Conservation (phyloP, 2,329 filamentous ascomycete species). For the Calonectria naviculata region DNA sequence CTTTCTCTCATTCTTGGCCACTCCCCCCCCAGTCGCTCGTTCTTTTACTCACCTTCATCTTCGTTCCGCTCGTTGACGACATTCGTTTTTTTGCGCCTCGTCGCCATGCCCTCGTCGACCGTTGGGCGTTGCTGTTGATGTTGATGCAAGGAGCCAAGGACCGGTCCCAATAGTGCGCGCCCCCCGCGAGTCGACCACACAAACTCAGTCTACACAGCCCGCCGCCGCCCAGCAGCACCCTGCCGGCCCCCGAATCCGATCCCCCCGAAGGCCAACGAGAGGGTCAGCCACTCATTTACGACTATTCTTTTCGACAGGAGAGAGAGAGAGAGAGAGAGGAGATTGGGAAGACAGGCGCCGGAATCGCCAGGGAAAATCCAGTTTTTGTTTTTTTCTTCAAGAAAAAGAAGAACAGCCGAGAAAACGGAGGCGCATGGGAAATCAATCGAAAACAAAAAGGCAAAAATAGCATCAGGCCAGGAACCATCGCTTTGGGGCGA, state of each 20-base stretch:
- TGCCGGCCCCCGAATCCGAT: constrained; percentile 28
- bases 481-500: not conserved
- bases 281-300: constrained; percentile 28
- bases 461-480: not conserved
- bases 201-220: constrained; percentile 27
- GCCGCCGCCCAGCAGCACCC: constrained; percentile 25
- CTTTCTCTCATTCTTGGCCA: constrained; percentile 10
- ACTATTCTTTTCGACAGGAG: constrained; percentile 4
- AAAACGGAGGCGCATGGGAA: not conserved
- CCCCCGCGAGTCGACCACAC: constrained; percentile 19
- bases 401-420: not conserved
- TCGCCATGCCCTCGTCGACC: constrained; percentile 43
- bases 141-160: constrained; percentile 25
- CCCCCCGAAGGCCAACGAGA: constrained; percentile 20
- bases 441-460: not conserved
- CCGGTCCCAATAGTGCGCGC: constrained; percentile 14
- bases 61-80: constrained; percentile 33
- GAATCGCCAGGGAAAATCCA: not conserved
- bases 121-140: constrained; percentile 27
- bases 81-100: constrained; percentile 33
- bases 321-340: constrained; percentile 4
- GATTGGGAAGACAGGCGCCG: not conserved
- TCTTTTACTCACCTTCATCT: constrained; percentile 19
- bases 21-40: constrained; percentile 17
- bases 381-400: not conserved